These are phyloP conservation scores for Carex sylvatica DNA, from an alignment of 202 grass and related monocot genomes.

Conservation along the genomic window DNA sequence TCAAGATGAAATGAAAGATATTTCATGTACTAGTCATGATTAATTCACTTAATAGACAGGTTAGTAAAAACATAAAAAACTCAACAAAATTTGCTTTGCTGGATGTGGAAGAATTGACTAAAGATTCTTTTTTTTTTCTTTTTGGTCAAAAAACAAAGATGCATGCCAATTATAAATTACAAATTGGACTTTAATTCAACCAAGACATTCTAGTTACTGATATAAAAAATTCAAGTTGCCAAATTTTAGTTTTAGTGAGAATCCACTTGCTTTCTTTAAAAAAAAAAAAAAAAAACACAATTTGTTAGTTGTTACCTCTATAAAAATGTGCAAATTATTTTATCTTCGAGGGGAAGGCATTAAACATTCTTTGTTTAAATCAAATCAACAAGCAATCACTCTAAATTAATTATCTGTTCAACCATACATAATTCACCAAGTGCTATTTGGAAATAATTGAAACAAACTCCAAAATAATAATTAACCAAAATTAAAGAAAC, in stretches of 20 bases:
- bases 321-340: background rate
- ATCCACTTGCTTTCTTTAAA: background rate
- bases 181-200: background rate
- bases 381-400: background rate
- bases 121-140: background rate
- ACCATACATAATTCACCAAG: background rate
- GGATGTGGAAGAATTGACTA: conserved; percentile 9
- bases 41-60: conserved; percentile 3
- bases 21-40: conserved; percentile 27
- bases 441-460: background rate
- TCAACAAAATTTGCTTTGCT: background rate
- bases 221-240: background rate
- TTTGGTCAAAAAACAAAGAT: background rate
- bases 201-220: background rate
- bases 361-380: background rate
- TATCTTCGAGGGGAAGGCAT: background rate
- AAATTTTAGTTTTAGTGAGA: background rate
- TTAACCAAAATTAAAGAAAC: background rate
- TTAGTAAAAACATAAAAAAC: background rate
- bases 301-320: background rate
- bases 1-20: conserved; percentile 12
- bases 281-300: background rate
- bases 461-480: background rate
- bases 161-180: background rate
- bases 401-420: background rate